Evolutionary conservation across 106 monocot genomes (phyloP), one percentile per base, ranked within the genome.

Genomic region (Ottelia alismoides): DNA sequence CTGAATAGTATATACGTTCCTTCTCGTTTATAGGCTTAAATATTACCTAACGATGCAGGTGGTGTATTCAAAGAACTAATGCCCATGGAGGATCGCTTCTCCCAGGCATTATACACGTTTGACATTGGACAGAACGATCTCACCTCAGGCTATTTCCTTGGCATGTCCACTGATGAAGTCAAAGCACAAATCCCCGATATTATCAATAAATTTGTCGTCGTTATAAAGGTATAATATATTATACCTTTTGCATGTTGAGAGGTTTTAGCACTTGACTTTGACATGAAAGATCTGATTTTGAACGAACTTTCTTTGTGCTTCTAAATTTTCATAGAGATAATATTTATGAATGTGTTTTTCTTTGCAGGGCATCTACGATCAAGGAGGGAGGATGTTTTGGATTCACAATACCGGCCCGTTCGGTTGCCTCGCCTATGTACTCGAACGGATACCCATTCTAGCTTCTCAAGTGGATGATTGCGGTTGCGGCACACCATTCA

Each of bases 391-490:
- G 67, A 70, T 47, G 57, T 96, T 96, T 51, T 96, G 96, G 96
- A 77, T 96, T 32, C 96, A 96, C 74, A 89, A 82, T 67, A 89
- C 96, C 0, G 88, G 96, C 20, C 96, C 96, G 1, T 74, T 89
- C 20, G 96, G 96, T 17, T 89, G 96, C 64, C 76, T 96, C 2
- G 76, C 96, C 0, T 89, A 89, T 30, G 58, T 89, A 3, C 28
- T 82, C 21, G 82, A 73, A 0, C 56, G 67, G 3, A 21, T 82
- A 3, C 71, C 74, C 0, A 3, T 66, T 18, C 28, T 27, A 4
- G 75, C 68, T 1, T 16, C 64, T 10, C 43, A 76, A 30, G 61
- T 79, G 2, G 88, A 96, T 27, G n/a, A 6, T 2, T 19, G 30
- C 26, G 88, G 96, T 16, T 96, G 96, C 21, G 85, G 76, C 19